These are phyloP conservation scores for Daldinia loculata DNA, from an alignment of 495 filamentous ascomycete genomes.

Conservation along the genomic window DNA sequence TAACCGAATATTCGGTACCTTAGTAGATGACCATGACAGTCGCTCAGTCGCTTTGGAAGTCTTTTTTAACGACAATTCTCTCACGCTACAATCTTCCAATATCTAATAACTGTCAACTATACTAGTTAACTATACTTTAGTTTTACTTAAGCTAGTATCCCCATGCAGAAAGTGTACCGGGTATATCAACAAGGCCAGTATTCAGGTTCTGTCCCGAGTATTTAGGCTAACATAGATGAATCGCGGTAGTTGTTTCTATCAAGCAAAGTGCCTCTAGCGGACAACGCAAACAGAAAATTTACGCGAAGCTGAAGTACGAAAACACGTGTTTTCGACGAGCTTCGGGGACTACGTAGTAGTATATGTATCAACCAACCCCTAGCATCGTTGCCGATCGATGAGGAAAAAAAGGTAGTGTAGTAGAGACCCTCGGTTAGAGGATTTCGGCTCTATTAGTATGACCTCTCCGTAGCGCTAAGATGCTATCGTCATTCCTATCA, in stretches of 20 bases:
- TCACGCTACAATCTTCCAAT: not conserved
- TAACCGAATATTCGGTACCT: not conserved
- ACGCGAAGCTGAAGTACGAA: not conserved
- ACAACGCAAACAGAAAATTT: not conserved
- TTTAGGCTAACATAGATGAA: not conserved
- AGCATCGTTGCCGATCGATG: slow-evolving; percentile 45
- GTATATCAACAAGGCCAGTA: not conserved
- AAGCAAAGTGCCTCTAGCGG: not conserved
- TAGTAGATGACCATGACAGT: not conserved
- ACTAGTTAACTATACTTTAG: too few relatives aligned
- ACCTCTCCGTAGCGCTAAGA: slow-evolving; percentile 19
- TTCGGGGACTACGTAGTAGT: not conserved
- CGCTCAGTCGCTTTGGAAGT: not conserved
- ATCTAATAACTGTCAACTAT: not conserved
- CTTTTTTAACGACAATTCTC: not conserved
- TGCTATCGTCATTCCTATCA: slow-evolving; percentile 17
- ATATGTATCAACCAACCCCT: not conserved
- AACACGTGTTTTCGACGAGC: not conserved
- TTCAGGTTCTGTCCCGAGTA: not conserved
- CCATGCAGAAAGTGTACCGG: not conserved
- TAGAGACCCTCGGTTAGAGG: slow-evolving; percentile 19
- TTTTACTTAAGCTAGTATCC: too few relatives aligned
- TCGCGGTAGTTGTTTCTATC: not conserved
- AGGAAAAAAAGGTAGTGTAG: not conserved
- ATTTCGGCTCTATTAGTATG: slow-evolving; percentile 25